Evolutionary conservation across 2,329 filamentous ascomycete genomes (phyloP).

Genomic region (Exophiala viscosa): DNA sequence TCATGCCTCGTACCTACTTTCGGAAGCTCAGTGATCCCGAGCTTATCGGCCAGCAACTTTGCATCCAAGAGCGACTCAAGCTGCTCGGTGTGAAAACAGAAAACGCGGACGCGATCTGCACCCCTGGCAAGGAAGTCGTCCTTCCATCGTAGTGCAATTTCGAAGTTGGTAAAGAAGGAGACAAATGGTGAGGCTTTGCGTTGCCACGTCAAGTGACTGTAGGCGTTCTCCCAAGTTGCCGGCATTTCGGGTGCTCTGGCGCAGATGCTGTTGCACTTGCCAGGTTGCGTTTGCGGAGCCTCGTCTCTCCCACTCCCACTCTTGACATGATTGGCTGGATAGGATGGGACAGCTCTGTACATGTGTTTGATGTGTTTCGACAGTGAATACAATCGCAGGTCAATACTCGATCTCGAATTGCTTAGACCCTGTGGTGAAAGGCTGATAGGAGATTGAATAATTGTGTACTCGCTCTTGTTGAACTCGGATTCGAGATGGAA

Average conservation of each 20-base stretch:
- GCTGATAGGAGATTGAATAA: background rate
- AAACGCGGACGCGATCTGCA: background rate
- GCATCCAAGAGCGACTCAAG: background rate
- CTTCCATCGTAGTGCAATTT: background rate
- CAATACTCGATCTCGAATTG: background rate
- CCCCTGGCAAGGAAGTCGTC: background rate
- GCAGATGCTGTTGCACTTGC: background rate
- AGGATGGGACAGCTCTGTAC: background rate
- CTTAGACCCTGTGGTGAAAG: background rate
- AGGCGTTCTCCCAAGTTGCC: background rate
- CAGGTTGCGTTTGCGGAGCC: background rate
- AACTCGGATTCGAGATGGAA: no score
- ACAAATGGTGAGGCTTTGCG: background rate
- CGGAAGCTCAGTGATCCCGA: background rate
- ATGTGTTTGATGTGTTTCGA: background rate
- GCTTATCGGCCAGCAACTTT: background rate
- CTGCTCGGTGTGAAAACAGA: background rate
- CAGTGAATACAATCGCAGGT: background rate
- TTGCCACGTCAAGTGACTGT: background rate
- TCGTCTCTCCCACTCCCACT: background rate
- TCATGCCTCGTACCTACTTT: background rate
- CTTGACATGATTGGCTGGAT: background rate
- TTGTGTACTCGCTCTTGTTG: no score
- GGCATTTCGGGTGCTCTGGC: background rate
- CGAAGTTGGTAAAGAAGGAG: background rate